Percentiles rank a stretch among this genome's conserved stretches.
These are phyloP conservation scores for Neophaeococcomyces mojaviensis DNA, from an alignment of 2,329 filamentous ascomycete species.

Conservation along the genomic window DNA sequence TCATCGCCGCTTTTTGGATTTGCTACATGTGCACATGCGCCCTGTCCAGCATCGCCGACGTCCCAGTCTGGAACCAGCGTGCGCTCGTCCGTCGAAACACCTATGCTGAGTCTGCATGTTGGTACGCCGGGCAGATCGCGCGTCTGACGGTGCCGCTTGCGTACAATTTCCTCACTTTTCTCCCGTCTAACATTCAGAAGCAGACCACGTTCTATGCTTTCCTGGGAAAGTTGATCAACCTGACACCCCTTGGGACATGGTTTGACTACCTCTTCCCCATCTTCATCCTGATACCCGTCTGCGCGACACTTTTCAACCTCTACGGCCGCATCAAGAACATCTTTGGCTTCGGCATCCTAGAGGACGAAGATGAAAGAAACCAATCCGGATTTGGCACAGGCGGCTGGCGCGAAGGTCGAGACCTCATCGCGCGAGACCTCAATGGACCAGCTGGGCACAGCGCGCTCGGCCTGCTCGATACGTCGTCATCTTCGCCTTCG, in stretches of 20 bases:
- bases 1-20: conserved; percentile 80
- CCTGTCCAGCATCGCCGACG: conserved; percentile 77
- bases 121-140: conserved; percentile 90
- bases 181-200: conserved; percentile 63
- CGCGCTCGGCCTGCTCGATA: conserved; percentile 32
- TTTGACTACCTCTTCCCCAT: conserved; percentile 87
- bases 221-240: conserved; percentile 71
- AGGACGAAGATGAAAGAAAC: conserved; percentile 62
- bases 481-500: conserved; percentile 23
- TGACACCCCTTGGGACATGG: conserved; percentile 72
- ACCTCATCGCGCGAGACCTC: conserved; percentile 80
- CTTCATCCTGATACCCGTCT: conserved; percentile 76
- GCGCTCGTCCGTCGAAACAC: conserved; percentile 86
- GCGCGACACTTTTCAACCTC: conserved; percentile 78
- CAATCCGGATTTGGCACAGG: conserved; percentile 63
- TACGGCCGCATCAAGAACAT: conserved; percentile 73
- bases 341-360: conserved; percentile 70
- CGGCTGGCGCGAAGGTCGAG: conserved; percentile 83
- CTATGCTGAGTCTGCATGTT: conserved; percentile 85
- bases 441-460: conserved; percentile 44
- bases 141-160: conserved; percentile 85
- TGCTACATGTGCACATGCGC: conserved; percentile 93
- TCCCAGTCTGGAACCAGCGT: conserved; percentile 95
- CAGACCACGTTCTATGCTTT: conserved; percentile 83
- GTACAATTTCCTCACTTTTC: conserved; percentile 94